These are phyloP conservation scores for Auricularia cornea DNA, from an alignment of 768 basidiomycete genomes.

Conservation along the genomic window DNA sequence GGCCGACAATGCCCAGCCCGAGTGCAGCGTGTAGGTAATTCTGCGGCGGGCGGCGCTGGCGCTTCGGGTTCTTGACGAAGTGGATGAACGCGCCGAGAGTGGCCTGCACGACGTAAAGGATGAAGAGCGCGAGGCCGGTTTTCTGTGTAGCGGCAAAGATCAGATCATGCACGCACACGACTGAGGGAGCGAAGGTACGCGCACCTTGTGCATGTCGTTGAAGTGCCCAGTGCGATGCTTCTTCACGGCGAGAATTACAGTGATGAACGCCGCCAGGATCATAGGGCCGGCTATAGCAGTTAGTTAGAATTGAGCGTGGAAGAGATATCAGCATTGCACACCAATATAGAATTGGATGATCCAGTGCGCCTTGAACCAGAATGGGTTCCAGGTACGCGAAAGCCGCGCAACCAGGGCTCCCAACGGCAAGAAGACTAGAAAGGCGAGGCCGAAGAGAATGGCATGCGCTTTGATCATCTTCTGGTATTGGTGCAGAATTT, in stretches of 20 bases:
- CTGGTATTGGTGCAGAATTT: slow-evolving; percentile 18
- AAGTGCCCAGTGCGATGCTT: slow-evolving; percentile 7
- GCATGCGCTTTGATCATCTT: slow-evolving; percentile 39
- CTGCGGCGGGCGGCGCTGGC: slow-evolving; percentile 35
- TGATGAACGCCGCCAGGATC: slow-evolving; percentile 41
- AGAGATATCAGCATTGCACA: not conserved
- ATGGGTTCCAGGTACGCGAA: slow-evolving; percentile 33
- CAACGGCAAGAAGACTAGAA: slow-evolving; percentile 48
- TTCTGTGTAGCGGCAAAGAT: slow-evolving; percentile 32
- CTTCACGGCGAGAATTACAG: slow-evolving; percentile 27
- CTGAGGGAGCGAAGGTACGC: slow-evolving; percentile 5
- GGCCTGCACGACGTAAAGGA: slow-evolving; percentile 46
- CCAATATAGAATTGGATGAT: slow-evolving; percentile 39
- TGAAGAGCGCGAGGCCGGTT: slow-evolving; percentile 43
- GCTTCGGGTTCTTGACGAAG: slow-evolving; percentile 31
- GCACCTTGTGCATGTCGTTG: slow-evolving; percentile 34
- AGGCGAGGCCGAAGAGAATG: slow-evolving; percentile 42
- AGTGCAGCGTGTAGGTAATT: slow-evolving; percentile 52
- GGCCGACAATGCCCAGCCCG: slow-evolving; percentile 41
- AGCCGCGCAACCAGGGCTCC: slow-evolving; percentile 51
- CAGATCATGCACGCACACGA: not conserved
- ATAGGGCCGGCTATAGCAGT: slow-evolving; percentile 33
- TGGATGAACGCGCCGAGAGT: slow-evolving; percentile 44
- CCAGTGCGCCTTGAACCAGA: slow-evolving; percentile 44
- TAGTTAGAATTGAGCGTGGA: too few relatives aligned